Percentiles rank a stretch among this genome's conserved stretches.
phyloP scores from a whole-genome alignment of 148 eudicot genomes.

The Rhododendron mucronatum region DNA sequence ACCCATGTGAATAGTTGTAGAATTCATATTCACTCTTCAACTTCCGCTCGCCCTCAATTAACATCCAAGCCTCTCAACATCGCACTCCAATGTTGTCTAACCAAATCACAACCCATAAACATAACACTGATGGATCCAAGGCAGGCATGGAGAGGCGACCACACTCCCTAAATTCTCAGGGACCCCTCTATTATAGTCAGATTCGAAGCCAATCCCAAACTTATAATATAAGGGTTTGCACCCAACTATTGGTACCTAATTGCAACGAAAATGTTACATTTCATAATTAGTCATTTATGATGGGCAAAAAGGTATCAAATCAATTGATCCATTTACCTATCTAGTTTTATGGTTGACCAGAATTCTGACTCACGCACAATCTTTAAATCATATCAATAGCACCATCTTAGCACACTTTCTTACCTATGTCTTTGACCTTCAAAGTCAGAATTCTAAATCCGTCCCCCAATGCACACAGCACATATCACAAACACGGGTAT shows the following conservation, averaged over 20 bases:
- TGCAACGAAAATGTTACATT: background rate
- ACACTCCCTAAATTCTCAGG: background rate
- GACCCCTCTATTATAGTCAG: background rate
- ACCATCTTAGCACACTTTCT: background rate
- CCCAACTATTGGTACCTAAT: background rate
- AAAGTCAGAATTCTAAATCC: background rate
- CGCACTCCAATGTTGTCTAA: background rate
- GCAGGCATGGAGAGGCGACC: background rate
- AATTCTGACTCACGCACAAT: background rate
- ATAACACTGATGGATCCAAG: background rate
- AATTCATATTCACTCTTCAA: background rate
- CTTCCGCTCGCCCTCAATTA: background rate
- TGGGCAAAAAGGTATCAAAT: background rate
- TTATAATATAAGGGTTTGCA: too few relatives aligned
- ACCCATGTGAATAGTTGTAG: background rate
- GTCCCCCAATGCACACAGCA: background rate
- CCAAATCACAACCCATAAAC: conserved; percentile 1
- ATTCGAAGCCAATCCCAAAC: background rate
- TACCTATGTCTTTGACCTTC: background rate
- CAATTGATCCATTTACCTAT: background rate
- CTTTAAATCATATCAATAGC: background rate
- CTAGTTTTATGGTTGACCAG: background rate
- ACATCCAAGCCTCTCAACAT: background rate
- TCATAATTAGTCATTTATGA: background rate
- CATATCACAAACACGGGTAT: background rate